These are phyloP conservation scores for Knoxdaviesia capensis DNA, from an alignment of 2,329 filamentous ascomycete species.

Conservation along the genomic window DNA sequence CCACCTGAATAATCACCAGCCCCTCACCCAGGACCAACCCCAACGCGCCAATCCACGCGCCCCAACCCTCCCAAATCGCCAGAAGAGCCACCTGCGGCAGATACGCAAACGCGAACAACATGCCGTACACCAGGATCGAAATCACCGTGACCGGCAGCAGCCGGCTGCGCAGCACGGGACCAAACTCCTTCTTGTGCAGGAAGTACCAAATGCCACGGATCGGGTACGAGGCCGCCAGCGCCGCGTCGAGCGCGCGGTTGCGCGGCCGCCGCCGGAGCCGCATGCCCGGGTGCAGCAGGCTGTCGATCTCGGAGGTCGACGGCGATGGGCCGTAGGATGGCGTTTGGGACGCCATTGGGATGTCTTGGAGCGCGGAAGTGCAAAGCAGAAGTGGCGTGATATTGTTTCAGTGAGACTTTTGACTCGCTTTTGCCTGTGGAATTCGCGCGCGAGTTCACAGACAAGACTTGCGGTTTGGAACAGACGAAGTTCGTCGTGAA, in stretches of 20 bases:
- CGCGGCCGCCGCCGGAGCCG: not conserved
- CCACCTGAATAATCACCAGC: conserved; percentile 40
- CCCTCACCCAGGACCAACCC: conserved; percentile 76
- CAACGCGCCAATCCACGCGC: conserved; percentile 77
- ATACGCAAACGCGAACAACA: conserved; percentile 77
- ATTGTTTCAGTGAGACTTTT: too few species aligned
- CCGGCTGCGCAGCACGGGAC: conserved; percentile 58
- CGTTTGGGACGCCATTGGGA: too few species aligned
- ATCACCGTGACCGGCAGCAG: conserved; percentile 66
- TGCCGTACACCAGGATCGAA: conserved; percentile 61
- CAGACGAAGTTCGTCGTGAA: too few species aligned
- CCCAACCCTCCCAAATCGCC: conserved; percentile 68
- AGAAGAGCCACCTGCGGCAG: conserved; percentile 79
- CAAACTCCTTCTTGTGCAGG: conserved; percentile 54
- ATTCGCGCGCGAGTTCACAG: too few species aligned
- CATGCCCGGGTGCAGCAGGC: too few species aligned
- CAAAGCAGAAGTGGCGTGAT: too few species aligned
- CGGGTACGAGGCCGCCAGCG: conserved; percentile 31
- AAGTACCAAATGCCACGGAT: conserved; percentile 70
- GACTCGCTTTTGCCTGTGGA: too few species aligned
- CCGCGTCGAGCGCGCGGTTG: conserved; percentile 12
- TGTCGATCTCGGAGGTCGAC: too few species aligned
- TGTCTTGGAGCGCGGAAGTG: too few species aligned
- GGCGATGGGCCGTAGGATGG: too few species aligned
- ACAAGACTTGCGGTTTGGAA: too few species aligned